Percentiles rank a stretch among this genome's conserved stretches.
These are phyloP conservation scores for Fraxinus sp. DNA, from an alignment of 305 asterid genomes.

Conservation along the genomic window DNA sequence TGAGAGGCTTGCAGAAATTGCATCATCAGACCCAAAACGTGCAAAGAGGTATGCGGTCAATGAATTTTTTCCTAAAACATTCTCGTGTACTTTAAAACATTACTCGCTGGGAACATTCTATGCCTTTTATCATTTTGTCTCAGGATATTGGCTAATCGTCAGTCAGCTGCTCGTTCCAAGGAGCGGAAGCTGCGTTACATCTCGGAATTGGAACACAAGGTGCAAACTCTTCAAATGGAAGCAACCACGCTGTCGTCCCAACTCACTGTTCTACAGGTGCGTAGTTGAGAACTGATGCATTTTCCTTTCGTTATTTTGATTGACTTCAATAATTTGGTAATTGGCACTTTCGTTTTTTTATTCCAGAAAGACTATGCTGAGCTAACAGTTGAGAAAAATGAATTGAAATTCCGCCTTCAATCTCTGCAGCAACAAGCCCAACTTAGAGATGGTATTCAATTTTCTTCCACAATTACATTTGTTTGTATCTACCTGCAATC, in stretches of 20 bases:
- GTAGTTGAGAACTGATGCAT: neutral
- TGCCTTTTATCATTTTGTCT: neutral
- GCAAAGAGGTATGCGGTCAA: slow-evolving; percentile 58
- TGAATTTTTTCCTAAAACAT: neutral
- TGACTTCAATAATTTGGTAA: neutral
- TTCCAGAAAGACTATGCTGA: slow-evolving; percentile 64
- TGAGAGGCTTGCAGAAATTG: slow-evolving; percentile 80
- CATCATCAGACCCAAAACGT: slow-evolving; percentile 75
- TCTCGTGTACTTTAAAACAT: neutral
- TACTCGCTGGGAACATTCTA: neutral
- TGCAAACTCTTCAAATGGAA: slow-evolving; percentile 79
- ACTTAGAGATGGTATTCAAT: slow-evolving; percentile 71
- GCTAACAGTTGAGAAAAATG: slow-evolving; percentile 66
- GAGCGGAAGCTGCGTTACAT: slow-evolving; percentile 85
- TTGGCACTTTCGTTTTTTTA: slow-evolving; percentile 10
- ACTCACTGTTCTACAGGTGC: slow-evolving; percentile 69
- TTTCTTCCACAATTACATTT: slow-evolving; percentile 19
- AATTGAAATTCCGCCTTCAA: slow-evolving; percentile 79
- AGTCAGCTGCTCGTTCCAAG: slow-evolving; percentile 96
- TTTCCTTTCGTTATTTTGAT: slow-evolving; percentile 8
- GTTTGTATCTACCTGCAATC: neutral
- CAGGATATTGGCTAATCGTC: slow-evolving; percentile 92
- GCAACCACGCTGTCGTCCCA: slow-evolving; percentile 71
- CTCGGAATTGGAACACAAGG: slow-evolving; percentile 89
- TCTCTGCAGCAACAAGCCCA: slow-evolving; percentile 84